Evolutionary conservation across 129 eudicot species (phyloP).

Genomic region (Smallanthus sonchifolius): DNA sequence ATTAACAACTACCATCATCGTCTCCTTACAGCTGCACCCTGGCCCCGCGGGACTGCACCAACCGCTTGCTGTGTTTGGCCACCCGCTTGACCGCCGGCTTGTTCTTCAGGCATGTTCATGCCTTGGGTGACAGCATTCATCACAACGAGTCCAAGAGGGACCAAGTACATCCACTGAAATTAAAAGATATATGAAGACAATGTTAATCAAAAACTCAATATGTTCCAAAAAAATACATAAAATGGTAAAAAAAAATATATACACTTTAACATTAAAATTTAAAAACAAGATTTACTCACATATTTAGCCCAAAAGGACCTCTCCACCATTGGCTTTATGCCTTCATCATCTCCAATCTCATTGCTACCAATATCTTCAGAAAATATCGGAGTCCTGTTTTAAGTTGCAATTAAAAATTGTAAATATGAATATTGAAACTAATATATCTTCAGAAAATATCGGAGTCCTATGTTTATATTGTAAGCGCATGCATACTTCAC

Average conservation of each 20-base stretch:
- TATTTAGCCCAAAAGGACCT: slow-evolving; percentile 99
- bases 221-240: background rate
- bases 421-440: background rate
- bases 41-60: slow-evolving; percentile 55
- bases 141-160: slow-evolving; percentile 86
- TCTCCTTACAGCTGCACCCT: slow-evolving; percentile 66
- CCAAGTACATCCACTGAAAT: slow-evolving; percentile 92
- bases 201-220: background rate
- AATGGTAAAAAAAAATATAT: background rate
- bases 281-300: slow-evolving; percentile 38
- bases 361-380: slow-evolving; percentile 59
- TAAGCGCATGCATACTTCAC: no score
- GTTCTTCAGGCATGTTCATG: slow-evolving; percentile 92
- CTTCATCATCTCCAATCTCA: slow-evolving; percentile 65
- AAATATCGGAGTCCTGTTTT: slow-evolving; percentile 81
- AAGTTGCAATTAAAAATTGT: background rate
- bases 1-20: slow-evolving; percentile 42
- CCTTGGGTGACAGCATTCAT: slow-evolving; percentile 90
- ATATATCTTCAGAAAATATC: no score
- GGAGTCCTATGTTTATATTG: no score
- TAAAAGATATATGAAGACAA: background rate
- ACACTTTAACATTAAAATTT: no score
- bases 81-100: slow-evolving; percentile 64
- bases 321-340: slow-evolving; percentile 71
- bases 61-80: slow-evolving; percentile 53